A percentile compares a stretch with the other conserved stretches of the same genome.
Conservation (phyloP, 148 eudicot species). For the Camellia granthamiana region DNA sequence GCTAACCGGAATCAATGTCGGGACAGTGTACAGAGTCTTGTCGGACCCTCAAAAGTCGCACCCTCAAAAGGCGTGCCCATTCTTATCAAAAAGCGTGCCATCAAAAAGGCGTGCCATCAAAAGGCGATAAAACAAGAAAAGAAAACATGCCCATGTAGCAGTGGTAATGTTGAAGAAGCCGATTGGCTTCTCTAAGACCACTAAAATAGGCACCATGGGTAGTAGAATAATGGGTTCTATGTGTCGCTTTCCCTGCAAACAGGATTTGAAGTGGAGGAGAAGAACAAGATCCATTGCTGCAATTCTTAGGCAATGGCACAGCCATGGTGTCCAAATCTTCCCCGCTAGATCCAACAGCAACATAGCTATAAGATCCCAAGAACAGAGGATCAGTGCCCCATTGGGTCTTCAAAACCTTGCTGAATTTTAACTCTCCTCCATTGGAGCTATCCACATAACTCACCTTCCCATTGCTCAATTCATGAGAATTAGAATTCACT, state of each 20-base stretch:
- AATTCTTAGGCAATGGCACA: constrained; percentile 62
- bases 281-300: constrained; percentile 12
- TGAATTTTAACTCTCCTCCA: constrained; percentile 31
- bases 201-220: constrained; percentile 97
- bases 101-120: too few relatives aligned
- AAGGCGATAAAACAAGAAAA: too few relatives aligned
- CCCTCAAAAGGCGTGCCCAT: too few relatives aligned
- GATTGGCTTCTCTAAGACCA: constrained; percentile 93
- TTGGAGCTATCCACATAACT: constrained; percentile 1
- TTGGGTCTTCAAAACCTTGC: constrained; percentile 55
- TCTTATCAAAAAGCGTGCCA: too few relatives aligned
- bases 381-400: constrained; percentile 93
- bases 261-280: constrained; percentile 63
- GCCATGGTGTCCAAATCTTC: constrained; percentile 86
- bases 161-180: constrained; percentile 80
- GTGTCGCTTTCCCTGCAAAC: constrained; percentile 99
- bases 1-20: too few relatives aligned
- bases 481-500: constrained; percentile 19
- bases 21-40: too few relatives aligned
- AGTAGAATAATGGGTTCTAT: constrained; percentile 91
- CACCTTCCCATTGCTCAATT: constrained; percentile 35
- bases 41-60: too few relatives aligned
- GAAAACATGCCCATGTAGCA: too few relatives aligned
- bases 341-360: constrained; percentile 80
- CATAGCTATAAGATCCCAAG: too few relatives aligned